Evolutionary conservation across 148 eudicot genomes (phyloP).

Genomic region (Rhododendron molle): DNA sequence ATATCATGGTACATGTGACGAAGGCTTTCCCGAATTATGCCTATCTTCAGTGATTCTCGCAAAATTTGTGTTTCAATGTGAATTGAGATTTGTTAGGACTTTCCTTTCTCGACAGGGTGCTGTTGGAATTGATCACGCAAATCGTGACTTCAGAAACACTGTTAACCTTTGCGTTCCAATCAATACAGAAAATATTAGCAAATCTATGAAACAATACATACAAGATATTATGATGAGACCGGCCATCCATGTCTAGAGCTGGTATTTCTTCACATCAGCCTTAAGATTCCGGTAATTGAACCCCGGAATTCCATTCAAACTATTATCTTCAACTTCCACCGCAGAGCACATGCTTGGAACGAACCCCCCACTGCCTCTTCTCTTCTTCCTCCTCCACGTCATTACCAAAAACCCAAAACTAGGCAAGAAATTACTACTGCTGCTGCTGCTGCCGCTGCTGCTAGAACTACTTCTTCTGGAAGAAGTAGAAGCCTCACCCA

Average conservation of each 20-base stretch:
- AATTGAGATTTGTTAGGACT: not conserved
- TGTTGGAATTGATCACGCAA: not conserved
- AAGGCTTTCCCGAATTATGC: not conserved
- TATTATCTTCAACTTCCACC: constrained; percentile 54
- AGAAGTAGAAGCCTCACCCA: not conserved
- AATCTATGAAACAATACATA: not conserved
- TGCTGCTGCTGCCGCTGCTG: constrained; percentile 13
- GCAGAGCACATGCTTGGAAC: constrained; percentile 65
- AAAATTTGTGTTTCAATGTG: not conserved
- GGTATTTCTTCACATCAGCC: constrained; percentile 33
- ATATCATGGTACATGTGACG: not conserved
- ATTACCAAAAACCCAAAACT: constrained; percentile 36
- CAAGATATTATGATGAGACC: not conserved
- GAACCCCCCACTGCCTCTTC: constrained; percentile 32
- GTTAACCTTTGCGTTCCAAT: not conserved
- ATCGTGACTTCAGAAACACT: not conserved
- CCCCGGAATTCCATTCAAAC: constrained; percentile 38
- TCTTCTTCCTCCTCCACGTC: constrained; percentile 50
- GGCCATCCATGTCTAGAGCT: constrained; percentile 13
- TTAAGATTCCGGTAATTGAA: constrained; percentile 62
- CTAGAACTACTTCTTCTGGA: not conserved
- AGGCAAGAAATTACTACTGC: constrained; percentile 16
- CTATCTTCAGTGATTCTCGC: not conserved
- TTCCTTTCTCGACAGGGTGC: not conserved
- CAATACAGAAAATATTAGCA: not conserved